Evolutionary conservation across 2,329 filamentous ascomycete species (phyloP).

Genomic region (Cladophialophora psammophila): DNA sequence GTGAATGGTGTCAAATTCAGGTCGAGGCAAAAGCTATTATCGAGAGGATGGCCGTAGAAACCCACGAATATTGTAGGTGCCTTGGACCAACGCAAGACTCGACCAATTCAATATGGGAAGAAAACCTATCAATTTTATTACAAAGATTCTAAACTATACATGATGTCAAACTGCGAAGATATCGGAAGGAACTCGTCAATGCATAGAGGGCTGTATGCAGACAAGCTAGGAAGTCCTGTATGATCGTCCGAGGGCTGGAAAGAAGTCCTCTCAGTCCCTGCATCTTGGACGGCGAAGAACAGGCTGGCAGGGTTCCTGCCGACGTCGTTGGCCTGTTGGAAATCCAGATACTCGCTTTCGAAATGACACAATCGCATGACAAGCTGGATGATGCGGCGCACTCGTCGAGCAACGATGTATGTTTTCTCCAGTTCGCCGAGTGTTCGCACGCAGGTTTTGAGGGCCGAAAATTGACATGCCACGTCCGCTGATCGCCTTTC

Average conservation of each 20-base stretch:
- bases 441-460: conserved; percentile 34
- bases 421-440: conserved; percentile 35
- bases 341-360: conserved; percentile 17
- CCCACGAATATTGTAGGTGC: no score
- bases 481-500: conserved; percentile 26
- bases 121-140: not conserved
- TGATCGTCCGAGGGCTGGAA: not conserved
- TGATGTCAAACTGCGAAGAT: conserved; percentile 20
- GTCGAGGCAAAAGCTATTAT: no score
- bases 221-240: conserved; percentile 2
- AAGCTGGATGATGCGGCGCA: conserved; percentile 22
- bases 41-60: no score
- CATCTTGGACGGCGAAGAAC: not conserved
- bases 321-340: conserved; percentile 7
- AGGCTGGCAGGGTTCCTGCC: not conserved
- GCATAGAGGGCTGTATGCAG: conserved; percentile 16
- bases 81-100: no score
- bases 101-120: no score
- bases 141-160: conserved; percentile 10
- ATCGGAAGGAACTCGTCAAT: conserved; percentile 19
- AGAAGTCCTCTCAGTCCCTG: not conserved
- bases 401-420: conserved; percentile 32
- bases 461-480: conserved; percentile 24
- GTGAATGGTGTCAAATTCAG: no score
- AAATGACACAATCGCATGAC: conserved; percentile 25